Evolutionary conservation across 768 basidiomycete species (phyloP).

Genomic region (Mycena galopus): DNA sequence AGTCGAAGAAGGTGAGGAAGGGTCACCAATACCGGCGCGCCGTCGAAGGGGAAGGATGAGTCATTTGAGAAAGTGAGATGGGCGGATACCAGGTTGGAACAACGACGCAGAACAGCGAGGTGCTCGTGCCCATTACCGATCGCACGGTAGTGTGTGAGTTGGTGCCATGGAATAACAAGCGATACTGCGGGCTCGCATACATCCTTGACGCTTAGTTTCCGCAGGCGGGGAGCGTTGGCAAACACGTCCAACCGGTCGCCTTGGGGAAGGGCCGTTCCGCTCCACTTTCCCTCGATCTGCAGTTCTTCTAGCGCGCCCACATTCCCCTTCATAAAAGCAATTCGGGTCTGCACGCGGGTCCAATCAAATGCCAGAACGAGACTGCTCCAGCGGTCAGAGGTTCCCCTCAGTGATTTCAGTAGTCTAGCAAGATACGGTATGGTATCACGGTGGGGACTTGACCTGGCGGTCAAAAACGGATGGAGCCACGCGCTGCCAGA

Average conservation of each 20-base stretch:
- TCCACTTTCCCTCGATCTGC: conserved; percentile 5
- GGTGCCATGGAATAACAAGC: conserved; percentile 13
- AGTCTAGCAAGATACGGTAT: background rate
- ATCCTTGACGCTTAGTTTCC: background rate
- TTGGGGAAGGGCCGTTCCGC: background rate
- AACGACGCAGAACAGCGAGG: background rate
- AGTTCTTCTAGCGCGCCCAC: conserved; percentile 11
- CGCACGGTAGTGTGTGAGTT: conserved; percentile 15
- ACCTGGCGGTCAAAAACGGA: background rate
- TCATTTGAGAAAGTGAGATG: background rate
- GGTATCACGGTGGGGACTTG: too few relatives aligned
- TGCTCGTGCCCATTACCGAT: conserved; percentile 10
- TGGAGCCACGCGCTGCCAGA: conserved; percentile 9
- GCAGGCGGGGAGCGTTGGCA: background rate
- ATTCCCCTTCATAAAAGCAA: background rate
- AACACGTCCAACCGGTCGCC: background rate
- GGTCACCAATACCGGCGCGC: background rate
- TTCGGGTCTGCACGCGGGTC: background rate
- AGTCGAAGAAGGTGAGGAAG: background rate
- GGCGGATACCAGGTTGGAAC: background rate
- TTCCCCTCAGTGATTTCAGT: background rate
- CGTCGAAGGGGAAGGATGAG: background rate
- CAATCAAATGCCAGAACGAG: background rate
- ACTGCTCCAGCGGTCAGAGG: conserved; percentile 3
- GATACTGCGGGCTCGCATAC: conserved; percentile 20